Evolutionary conservation across 2,329 filamentous ascomycete genomes (phyloP), one percentile per base, ranked within the genome.

Genomic region (Bipolaris sorokiniana): DNA sequence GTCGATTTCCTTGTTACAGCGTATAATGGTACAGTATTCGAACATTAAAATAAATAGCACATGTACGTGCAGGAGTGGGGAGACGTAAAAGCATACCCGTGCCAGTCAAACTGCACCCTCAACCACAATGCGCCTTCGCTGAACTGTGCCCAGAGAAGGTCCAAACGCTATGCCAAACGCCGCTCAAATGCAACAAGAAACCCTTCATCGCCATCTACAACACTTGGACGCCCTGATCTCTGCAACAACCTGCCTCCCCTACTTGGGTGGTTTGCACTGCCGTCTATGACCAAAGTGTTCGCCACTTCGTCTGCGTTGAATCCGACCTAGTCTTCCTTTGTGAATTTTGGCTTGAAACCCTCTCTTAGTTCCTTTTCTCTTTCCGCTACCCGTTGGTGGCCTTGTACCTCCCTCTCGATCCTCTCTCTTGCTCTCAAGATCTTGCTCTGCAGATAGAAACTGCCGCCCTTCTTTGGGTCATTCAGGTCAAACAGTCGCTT

Each of bases 381-480:
- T 66, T 88, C 87, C 13, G 85, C 84, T 74, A 88, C 87, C 74
- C 91, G 88, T 70, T 87, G 83, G 58, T 88, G 85, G 57, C 90
- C 87, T 63, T 88, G 84, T 38, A 95, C 81, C 79, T 99, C 94
- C 69, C 89, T 84, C 81, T 98, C 94, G 79, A 99, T 90, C 63
- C 95, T 84, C 80, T 99, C 94, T 70, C 94, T 86, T 56, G 95
- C 95, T 61, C 95, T 84, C 67, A 98, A 80, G 53, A 99, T 87
- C 81, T 99, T 99, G 83, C 94, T 98, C 80, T 99, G 95, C 47
- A 99, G 83, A 78, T 99, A 99, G 79, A 99, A 99, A 71, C 92
- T 97, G 51, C 95, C 95, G 34, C 95, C 95, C 74, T 97, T 97
- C 78, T 96, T 84, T 10, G 95, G 94, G 64, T 99, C 91, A 80